phyloP scores from a whole-genome alignment of 345 rosid species.

The Acer negundo region DNA sequence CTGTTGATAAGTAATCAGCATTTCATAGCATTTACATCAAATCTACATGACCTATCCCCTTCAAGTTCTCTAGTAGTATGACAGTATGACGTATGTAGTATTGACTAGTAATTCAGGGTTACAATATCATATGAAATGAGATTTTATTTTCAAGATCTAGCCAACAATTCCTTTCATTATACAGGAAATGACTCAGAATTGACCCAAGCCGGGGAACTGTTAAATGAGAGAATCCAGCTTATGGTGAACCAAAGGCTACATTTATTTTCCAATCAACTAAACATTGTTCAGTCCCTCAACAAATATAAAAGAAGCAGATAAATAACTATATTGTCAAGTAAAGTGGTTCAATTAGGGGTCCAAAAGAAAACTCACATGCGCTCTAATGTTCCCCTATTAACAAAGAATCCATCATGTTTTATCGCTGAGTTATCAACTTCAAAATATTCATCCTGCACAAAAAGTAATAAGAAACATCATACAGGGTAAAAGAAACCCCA shows the following conservation, averaged over 20 bases:
- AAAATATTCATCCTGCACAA: slow-evolving; percentile 92
- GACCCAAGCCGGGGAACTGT: neutral
- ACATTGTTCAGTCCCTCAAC: neutral
- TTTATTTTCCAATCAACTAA: neutral
- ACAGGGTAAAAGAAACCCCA: neutral
- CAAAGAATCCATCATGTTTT: slow-evolving; percentile 90
- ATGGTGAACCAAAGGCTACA: neutral
- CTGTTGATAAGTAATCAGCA: neutral
- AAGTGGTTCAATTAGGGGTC: neutral
- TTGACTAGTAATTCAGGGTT: neutral
- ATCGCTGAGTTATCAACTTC: slow-evolving; percentile 90
- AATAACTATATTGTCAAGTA: neutral
- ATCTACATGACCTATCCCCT: neutral
- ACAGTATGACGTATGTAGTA: neutral
- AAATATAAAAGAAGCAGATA: neutral
- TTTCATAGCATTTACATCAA: neutral
- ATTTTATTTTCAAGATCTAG: neutral
- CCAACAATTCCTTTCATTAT: neutral
- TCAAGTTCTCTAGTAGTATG: neutral
- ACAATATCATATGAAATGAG: neutral
- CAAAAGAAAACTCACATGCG: slow-evolving; percentile 59
- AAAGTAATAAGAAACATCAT: slow-evolving; percentile 15
- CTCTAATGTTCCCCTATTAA: slow-evolving; percentile 89
- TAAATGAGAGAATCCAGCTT: slow-evolving; percentile 7
- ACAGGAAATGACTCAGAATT: slow-evolving; percentile 1